phyloP scores from a whole-genome alignment of 257 asterid species.

The Plantago major region DNA sequence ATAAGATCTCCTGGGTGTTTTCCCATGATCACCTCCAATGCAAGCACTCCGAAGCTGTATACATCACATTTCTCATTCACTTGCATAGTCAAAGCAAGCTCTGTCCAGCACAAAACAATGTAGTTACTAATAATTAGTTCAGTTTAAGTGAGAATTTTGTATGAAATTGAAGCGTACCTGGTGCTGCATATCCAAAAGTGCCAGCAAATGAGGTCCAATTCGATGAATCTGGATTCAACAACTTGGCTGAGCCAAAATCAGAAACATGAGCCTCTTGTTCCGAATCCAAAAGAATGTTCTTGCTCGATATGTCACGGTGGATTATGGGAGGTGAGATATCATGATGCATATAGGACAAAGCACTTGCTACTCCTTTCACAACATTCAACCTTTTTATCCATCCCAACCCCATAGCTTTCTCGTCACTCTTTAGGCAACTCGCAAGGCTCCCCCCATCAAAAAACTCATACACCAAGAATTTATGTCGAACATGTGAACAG shows the following conservation, averaged over 20 bases:
- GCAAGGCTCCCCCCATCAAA: constrained; percentile 29
- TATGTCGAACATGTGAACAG: constrained; percentile 23
- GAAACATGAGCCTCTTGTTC: constrained; percentile 15
- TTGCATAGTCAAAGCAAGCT: too few relatives aligned
- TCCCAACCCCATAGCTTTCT: constrained; percentile 17
- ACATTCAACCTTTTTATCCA: constrained; percentile 25
- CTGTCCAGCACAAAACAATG: too few relatives aligned
- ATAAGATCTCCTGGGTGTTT: too few relatives aligned
- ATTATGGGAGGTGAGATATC: constrained; percentile 34
- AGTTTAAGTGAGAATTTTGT: too few relatives aligned
- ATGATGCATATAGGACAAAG: constrained; percentile 35
- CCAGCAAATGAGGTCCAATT: too few relatives aligned
- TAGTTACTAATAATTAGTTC: too few relatives aligned
- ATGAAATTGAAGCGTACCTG: too few relatives aligned
- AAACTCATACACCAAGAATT: constrained; percentile 29
- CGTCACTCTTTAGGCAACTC: constrained; percentile 10
- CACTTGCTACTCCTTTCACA: constrained; percentile 25
- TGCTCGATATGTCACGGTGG: constrained; percentile 38
- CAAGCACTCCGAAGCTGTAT: too few relatives aligned
- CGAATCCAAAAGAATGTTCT: constrained; percentile 25
- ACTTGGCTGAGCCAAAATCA: constrained; percentile 27
- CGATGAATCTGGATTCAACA: constrained; percentile 18
- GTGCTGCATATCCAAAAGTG: too few relatives aligned
- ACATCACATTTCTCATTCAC: too few relatives aligned
- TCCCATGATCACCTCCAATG: too few relatives aligned